Percentiles rank a stretch among this genome's conserved stretches.
Conservation (phyloP, 2,329 filamentous ascomycete species). For the Colletotrichum graminicola region DNA sequence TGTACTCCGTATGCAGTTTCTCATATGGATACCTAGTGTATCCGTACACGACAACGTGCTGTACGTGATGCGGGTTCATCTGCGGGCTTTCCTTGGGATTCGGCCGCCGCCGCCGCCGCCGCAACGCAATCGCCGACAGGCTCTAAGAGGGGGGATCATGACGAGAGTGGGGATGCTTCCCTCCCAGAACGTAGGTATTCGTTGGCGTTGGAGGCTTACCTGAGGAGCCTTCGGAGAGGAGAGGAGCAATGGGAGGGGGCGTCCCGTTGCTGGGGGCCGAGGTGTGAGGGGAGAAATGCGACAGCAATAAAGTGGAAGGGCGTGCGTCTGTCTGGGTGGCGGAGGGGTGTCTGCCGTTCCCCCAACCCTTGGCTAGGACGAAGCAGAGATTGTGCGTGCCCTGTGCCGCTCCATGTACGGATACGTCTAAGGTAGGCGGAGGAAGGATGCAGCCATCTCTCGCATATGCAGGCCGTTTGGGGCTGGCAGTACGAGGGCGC, state of each 20-base stretch:
- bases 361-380: constrained; percentile 41
- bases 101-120: constrained; percentile 19
- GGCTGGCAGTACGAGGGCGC: constrained; percentile 19
- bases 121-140: constrained; percentile 15
- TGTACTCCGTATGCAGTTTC: not conserved
- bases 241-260: constrained; percentile 16
- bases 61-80: constrained; percentile 28
- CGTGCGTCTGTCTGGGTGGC: constrained; percentile 30
- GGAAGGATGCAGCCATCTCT: constrained; percentile 40
- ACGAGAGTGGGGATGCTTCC: constrained; percentile 20
- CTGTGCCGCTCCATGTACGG: constrained; percentile 26
- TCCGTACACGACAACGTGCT: not conserved
- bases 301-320: constrained; percentile 31
- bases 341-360: constrained; percentile 33
- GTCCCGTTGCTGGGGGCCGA: constrained; percentile 15
- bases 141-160: constrained; percentile 24
- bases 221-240: constrained; percentile 24
- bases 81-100: constrained; percentile 29
- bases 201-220: constrained; percentile 29
- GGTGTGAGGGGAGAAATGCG: constrained; percentile 25
- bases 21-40: too few species aligned
- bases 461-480: constrained; percentile 42
- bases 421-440: constrained; percentile 26
- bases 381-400: constrained; percentile 20
- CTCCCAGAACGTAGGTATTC: not conserved